Base-by-base conservation (phyloP, 129 eudicot species). In the Saposhnikovia divaricata region DNA sequence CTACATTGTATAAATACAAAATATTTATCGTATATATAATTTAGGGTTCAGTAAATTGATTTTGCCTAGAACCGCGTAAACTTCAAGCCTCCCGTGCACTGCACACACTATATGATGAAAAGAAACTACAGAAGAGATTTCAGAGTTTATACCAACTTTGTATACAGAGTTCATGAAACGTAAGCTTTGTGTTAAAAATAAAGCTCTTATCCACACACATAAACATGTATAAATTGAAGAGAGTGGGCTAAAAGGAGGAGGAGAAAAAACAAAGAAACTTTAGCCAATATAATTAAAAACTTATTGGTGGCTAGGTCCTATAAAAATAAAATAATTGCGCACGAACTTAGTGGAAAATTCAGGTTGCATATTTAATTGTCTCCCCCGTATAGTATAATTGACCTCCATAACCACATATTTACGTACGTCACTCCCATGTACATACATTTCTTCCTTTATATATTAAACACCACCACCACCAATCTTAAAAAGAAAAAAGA, bases 291-390 rank as follows among this genome's bases (percentile, higher is more conserved):
- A 61, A 61, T 61, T 10, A 61, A 61, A 61, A 16, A 61, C 69
- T 25, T 61, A 61, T 61, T 25, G 69, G 69, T n/a, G 69, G 69
- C 69, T 61, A 61, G 34, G 69, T 61, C 69, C 69, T 69, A 69
- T 69, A 68, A 13, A 69, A 4, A 28, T 69, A 69, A 34, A 69
- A 69, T 69, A 69, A 69, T 69, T 69, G 87, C 78, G 75, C 91
- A 88, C 91, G 81, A 83, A 77, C 80, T 85, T 50, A 83, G 88
- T 85, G 91, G 87, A 85, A 81, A 88, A 86, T 68, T 73, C 74
- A 86, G 88, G 82, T 76, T 71, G 78, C 87, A 84, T 89, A 82
- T 86, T 82, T 80, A 84, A 89, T 85, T 86, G 90, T 86, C 86
- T 79, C 61, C 87, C 87, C 87, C 86, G 69, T 61, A 61, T 9